Base-by-base conservation (phyloP, 352 stramenopile species). In the Paralagenidium karlingii region DNA sequence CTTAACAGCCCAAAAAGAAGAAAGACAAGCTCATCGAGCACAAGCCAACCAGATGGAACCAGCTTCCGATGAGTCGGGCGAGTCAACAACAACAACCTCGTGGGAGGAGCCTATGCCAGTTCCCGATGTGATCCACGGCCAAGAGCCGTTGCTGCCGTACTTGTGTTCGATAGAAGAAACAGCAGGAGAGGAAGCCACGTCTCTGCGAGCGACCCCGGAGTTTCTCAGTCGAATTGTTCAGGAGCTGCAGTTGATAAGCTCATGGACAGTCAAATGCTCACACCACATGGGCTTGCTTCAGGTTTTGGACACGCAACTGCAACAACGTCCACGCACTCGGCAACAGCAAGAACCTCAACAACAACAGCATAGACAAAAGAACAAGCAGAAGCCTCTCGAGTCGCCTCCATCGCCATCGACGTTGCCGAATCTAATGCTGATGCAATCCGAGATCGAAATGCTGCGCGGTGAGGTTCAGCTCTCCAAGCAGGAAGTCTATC, bases 181-280 rank as follows among this genome's bases (percentile, higher is more conserved):
- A n/a, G n/a, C n/a, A n/a, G n/a, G n/a, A n/a, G n/a, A n/a, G n/a
- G n/a, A n/a, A n/a, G n/a, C n/a, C n/a, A n/a, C n/a, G n/a, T n/a
- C n/a, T n/a, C n/a, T n/a, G n/a, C n/a, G n/a, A n/a, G n/a, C n/a
- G n/a, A n/a, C n/a, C 1, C 63, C 70, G 40, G 39, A 55, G 12
- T 80, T 71, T 34, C 50, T 75, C 27, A 57, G 45, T 47, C 44
- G 58, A 15, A 77, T 80, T n/a, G 58, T 66, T 12, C 55, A 76
- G 28, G 66, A 80, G 25, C 53, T 75, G 5, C 58, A 77, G 20
- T 49, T 67, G 12, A 54, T 80, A 32, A 67, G 63, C 25, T 47
- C 40, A 18, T 80, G 63, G 63, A 58, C 55, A 15, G 39, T 41
- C 0, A 30, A 37, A 5, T 63, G 34, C 47, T 47, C 50, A 22